Conservation (phyloP, 441 rosid genomes). For the Gossypium aridum region DNA sequence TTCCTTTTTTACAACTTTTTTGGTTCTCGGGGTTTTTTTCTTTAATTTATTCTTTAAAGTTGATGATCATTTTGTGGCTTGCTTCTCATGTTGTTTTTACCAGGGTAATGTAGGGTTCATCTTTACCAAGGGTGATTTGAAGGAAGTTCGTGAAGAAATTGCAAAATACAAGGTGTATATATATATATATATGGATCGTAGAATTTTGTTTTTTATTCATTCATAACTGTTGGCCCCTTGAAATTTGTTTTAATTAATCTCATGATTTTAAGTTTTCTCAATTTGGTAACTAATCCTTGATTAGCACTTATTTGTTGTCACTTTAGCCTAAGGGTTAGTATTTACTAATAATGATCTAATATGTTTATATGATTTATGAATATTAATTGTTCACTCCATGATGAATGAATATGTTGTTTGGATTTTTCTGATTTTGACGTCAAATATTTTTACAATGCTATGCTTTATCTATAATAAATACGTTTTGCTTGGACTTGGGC, state of each 20-base stretch:
- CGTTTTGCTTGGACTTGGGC: neutral
- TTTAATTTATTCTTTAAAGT: neutral
- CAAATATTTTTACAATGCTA: neutral
- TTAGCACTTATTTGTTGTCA: neutral
- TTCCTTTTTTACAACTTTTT: neutral
- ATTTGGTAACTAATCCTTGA: neutral
- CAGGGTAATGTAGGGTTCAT: conserved; percentile 32
- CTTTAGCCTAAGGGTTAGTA: neutral
- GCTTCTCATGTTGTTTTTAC: neutral
- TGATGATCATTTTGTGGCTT: neutral
- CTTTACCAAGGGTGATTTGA: conserved; percentile 31
- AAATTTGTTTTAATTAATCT: neutral
- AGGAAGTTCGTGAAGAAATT: conserved; percentile 27
- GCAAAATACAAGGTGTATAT: conserved; percentile 23
- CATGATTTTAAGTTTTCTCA: neutral
- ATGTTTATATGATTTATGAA: neutral
- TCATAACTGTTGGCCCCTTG: neutral
- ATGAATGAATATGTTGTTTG: neutral
- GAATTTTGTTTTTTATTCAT: neutral
- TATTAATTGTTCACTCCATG: neutral
- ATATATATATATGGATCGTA: neutral
- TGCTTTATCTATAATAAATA: too few relatives aligned
- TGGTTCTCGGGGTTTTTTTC: neutral
- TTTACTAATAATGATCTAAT: neutral
- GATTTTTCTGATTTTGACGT: neutral